A percentile compares a stretch with the other conserved stretches of the same genome.
These are phyloP conservation scores for Fusarium mundagurra DNA, from an alignment of 2,329 filamentous ascomycete species.

Conservation along the genomic window DNA sequence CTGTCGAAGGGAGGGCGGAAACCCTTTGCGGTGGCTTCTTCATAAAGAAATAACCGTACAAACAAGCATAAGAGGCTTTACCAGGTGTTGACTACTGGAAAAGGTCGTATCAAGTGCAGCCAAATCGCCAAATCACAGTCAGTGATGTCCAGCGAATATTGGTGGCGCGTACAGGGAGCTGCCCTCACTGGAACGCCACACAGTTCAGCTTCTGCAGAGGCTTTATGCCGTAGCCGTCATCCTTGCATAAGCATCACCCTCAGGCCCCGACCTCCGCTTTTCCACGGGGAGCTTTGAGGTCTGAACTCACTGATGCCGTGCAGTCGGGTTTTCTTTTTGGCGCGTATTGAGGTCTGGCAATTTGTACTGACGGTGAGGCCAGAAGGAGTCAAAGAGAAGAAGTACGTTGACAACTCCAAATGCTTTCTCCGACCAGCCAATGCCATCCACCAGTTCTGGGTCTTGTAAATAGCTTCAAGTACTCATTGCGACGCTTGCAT, in stretches of 20 bases:
- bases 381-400: neutral
- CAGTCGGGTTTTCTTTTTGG: accelerated
- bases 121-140: neutral
- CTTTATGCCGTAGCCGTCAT: neutral
- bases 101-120: neutral
- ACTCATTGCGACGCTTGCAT: neutral
- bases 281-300: neutral
- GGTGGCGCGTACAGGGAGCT: neutral
- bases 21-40: neutral
- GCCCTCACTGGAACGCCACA: neutral
- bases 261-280: neutral
- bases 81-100: too few species aligned
- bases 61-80: neutral
- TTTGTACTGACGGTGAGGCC: neutral
- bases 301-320: neutral
- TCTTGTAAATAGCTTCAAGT: accelerated
- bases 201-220: neutral
- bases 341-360: neutral
- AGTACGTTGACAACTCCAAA: neutral
- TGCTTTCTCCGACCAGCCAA: accelerated
- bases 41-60: neutral
- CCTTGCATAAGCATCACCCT: neutral
- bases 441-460: accelerated
- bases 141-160: neutral
- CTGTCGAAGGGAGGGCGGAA: accelerated